phyloP scores from a whole-genome alignment of 768 basidiomycete species.

The Russula virescens region DNA sequence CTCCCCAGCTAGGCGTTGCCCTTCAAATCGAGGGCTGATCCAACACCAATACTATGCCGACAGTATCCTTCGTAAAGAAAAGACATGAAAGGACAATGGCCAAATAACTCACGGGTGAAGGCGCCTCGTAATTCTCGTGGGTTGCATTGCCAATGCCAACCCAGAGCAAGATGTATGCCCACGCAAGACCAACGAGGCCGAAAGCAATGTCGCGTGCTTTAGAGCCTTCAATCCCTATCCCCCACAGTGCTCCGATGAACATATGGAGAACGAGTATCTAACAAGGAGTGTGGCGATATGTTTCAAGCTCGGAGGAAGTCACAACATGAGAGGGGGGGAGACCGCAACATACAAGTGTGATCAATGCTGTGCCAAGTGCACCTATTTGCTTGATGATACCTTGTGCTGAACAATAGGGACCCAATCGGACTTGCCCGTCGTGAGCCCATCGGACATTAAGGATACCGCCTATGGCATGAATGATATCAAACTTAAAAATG shows the following conservation, averaged over 20 bases:
- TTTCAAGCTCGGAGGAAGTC: not conserved
- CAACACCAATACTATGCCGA: conserved; percentile 40
- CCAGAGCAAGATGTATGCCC: too few relatives aligned
- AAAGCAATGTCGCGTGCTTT: too few relatives aligned
- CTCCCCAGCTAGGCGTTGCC: conserved; percentile 33
- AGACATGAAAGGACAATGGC: not conserved
- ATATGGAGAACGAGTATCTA: conserved; percentile 35
- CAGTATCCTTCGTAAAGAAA: conserved; percentile 11
- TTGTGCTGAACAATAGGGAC: conserved; percentile 36
- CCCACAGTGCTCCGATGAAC: conserved; percentile 35
- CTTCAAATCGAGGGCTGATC: conserved; percentile 27
- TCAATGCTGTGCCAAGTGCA: conserved; percentile 39
- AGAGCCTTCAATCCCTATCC: conserved; percentile 26
- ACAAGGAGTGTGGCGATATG: conserved; percentile 26
- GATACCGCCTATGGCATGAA: conserved; percentile 37
- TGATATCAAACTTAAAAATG: conserved; percentile 31
- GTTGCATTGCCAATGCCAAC: too few relatives aligned
- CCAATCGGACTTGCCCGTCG: conserved; percentile 31
- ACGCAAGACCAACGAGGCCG: too few relatives aligned
- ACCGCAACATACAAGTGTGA: conserved; percentile 35
- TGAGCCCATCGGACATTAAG: conserved; percentile 36
- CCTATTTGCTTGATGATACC: conserved; percentile 39
- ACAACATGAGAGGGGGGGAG: too few relatives aligned
- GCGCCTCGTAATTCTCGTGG: too few relatives aligned
- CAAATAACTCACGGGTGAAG: too few relatives aligned